These are phyloP conservation scores for Xylaria telfairii DNA, from an alignment of 495 filamentous ascomycete genomes.

Conservation along the genomic window DNA sequence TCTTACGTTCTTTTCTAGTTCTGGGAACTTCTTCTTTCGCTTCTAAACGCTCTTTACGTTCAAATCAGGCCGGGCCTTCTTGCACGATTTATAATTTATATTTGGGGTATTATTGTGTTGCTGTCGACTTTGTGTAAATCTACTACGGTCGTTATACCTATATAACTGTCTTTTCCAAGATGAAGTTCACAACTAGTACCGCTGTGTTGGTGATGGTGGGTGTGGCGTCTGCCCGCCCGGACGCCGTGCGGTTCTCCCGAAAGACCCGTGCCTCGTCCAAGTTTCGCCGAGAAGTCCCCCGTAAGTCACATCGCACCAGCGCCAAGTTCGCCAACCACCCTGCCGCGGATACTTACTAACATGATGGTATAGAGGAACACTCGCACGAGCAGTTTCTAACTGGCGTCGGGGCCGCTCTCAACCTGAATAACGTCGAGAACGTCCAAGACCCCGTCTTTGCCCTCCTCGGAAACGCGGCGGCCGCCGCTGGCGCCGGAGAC, in stretches of 20 bases:
- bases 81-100: conserved; percentile 22
- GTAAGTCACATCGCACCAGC: conserved; percentile 24
- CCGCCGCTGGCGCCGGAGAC: conserved; percentile 59
- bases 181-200: conserved; percentile 53
- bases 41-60: conserved; percentile 38
- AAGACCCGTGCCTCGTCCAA: conserved; percentile 32
- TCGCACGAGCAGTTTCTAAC: conserved; percentile 64
- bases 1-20: conserved; percentile 51
- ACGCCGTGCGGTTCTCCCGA: conserved; percentile 38
- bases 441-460: conserved; percentile 67
- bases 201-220: conserved; percentile 47
- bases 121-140: conserved; percentile 32
- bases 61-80: conserved; percentile 46
- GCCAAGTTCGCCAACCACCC: neutral
- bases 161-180: conserved; percentile 41
- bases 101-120: conserved; percentile 18
- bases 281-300: conserved; percentile 61
- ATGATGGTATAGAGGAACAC: conserved; percentile 56
- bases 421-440: conserved; percentile 65
- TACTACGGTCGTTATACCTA: conserved; percentile 32
- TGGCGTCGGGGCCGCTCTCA: conserved; percentile 51
- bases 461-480: conserved; percentile 68
- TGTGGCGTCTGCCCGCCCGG: conserved; percentile 41
- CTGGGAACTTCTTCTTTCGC: conserved; percentile 50
- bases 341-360: conserved; percentile 14